Evolutionary conservation across 345 rosid genomes (phyloP).

Genomic region (Hibiscus trionum): DNA sequence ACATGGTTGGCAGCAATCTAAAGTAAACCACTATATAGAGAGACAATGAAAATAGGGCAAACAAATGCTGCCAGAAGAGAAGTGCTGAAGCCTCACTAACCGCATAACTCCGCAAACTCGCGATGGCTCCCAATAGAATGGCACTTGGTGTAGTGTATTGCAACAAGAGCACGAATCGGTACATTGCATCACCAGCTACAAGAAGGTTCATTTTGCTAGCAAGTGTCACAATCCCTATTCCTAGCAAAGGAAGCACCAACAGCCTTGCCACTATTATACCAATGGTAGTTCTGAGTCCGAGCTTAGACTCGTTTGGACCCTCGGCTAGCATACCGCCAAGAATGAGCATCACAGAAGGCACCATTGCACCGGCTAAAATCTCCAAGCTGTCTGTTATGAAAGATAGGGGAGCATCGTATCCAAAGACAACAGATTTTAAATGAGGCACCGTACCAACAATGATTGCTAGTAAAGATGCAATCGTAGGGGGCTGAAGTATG

Average conservation of each 20-base stretch:
- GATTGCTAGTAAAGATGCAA: slow-evolving; percentile 81
- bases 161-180: slow-evolving; percentile 62
- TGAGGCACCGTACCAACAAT: slow-evolving; percentile 71
- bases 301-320: slow-evolving; percentile 78
- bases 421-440: slow-evolving; percentile 56
- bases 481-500: slow-evolving; percentile 87
- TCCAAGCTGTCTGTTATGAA: slow-evolving; percentile 78
- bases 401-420: slow-evolving; percentile 73
- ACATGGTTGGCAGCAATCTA: slow-evolving; percentile 33
- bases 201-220: slow-evolving; percentile 55
- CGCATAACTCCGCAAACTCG: slow-evolving; percentile 83
- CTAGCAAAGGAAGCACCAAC: slow-evolving; percentile 70
- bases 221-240: slow-evolving; percentile 57
- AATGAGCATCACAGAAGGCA: slow-evolving; percentile 94
- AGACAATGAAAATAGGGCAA: slow-evolving; percentile 74
- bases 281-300: slow-evolving; percentile 70
- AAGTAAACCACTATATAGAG: slow-evolving; percentile 63
- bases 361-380: slow-evolving; percentile 81
- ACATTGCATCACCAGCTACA: slow-evolving; percentile 58
- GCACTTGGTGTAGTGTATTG: slow-evolving; percentile 96
- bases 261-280: slow-evolving; percentile 75
- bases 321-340: slow-evolving; percentile 94
- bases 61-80: slow-evolving; percentile 86
- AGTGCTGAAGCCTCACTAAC: slow-evolving; percentile 82
- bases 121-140: slow-evolving; percentile 81